Evolutionary conservation across 768 basidiomycete genomes (phyloP).

Genomic region (Russula earlei): DNA sequence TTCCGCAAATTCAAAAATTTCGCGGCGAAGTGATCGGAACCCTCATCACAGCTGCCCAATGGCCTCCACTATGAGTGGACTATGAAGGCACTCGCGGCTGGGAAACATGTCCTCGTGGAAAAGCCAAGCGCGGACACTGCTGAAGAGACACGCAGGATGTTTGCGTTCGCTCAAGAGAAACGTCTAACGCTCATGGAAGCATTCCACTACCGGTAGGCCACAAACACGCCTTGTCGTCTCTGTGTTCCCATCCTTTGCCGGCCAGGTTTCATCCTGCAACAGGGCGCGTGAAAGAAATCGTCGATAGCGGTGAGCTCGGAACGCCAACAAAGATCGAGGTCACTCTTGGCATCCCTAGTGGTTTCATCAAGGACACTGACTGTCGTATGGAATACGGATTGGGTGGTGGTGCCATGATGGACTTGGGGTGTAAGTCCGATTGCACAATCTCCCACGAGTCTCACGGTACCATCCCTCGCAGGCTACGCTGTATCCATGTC

Average conservation of each 20-base stretch:
- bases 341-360: slow-evolving; percentile 30
- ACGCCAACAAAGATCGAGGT: slow-evolving; percentile 37
- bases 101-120: slow-evolving; percentile 58
- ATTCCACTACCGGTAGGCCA: slow-evolving; percentile 42
- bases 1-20: neutral
- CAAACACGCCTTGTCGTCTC: neutral
- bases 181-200: slow-evolving; percentile 50
- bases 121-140: slow-evolving; percentile 47
- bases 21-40: neutral
- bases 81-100: slow-evolving; percentile 47
- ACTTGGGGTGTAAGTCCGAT: slow-evolving; percentile 40
- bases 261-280: slow-evolving; percentile 58
- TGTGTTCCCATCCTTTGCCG: neutral
- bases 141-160: slow-evolving; percentile 44
- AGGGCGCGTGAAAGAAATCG: slow-evolving; percentile 42
- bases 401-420: slow-evolving; percentile 54
- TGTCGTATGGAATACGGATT: slow-evolving; percentile 44
- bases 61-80: slow-evolving; percentile 60
- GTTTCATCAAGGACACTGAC: slow-evolving; percentile 30
- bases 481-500: slow-evolving; percentile 28
- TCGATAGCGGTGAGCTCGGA: slow-evolving; percentile 50
- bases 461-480: slow-evolving; percentile 13
- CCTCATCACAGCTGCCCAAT: slow-evolving; percentile 39
- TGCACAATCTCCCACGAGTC: neutral
- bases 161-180: slow-evolving; percentile 38